Conservation (phyloP, 768 basidiomycete species). For the Suillus alpinus region DNA sequence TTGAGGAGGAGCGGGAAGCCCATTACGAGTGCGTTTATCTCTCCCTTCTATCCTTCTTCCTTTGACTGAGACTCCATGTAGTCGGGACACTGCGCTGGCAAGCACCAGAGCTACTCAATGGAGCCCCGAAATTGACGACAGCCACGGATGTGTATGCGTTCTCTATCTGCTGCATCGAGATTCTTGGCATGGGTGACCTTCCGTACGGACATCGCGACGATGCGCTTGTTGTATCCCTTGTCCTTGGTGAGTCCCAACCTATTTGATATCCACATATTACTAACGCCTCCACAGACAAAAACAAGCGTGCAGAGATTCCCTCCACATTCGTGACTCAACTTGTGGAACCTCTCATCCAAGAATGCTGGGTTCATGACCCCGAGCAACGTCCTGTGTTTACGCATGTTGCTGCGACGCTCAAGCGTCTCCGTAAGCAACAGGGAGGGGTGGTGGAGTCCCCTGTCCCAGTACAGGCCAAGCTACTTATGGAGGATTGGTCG, state of each 20-base stretch:
- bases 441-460: conserved; percentile 30
- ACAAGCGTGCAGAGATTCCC: conserved; percentile 51
- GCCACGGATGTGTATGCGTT: conserved; percentile 70
- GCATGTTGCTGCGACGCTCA: conserved; percentile 43
- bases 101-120: conserved; percentile 63
- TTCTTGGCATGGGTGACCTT: conserved; percentile 58
- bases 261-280: conserved; percentile 14
- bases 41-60: neutral
- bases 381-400: conserved; percentile 51
- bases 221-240: conserved; percentile 46
- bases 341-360: conserved; percentile 42
- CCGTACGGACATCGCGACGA: conserved; percentile 57
- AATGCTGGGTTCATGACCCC: conserved; percentile 59
- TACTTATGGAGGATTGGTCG: conserved; percentile 17
- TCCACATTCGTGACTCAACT: conserved; percentile 31
- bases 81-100: conserved; percentile 72
- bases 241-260: conserved; percentile 40
- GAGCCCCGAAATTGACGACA: conserved; percentile 43
- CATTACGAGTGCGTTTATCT: conserved; percentile 41
- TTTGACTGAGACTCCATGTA: conserved; percentile 15
- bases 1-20: conserved; percentile 54
- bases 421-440: conserved; percentile 40
- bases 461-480: conserved; percentile 26
- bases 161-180: conserved; percentile 62
- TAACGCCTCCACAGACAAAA: conserved; percentile 36